Conservation (phyloP, 2,329 filamentous ascomycete genomes). For the Dothistroma pini region DNA sequence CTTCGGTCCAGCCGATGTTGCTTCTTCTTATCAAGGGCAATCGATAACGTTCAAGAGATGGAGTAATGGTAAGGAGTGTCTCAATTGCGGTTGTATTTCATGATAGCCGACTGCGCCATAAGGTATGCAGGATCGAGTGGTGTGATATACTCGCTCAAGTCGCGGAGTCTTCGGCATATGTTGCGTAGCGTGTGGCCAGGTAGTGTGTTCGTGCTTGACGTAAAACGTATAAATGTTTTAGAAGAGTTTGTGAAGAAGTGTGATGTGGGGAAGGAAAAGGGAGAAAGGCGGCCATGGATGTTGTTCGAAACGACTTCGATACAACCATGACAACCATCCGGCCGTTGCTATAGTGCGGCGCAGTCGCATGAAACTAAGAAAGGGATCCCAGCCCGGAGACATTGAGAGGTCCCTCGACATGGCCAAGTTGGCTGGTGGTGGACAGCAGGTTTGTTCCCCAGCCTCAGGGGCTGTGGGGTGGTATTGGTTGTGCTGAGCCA, state of each 20-base stretch:
- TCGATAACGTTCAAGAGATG: not conserved
- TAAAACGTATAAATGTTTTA: not conserved
- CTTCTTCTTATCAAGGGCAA: not conserved
- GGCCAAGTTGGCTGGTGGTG: not conserved
- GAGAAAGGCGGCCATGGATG: not conserved
- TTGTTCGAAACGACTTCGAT: not conserved
- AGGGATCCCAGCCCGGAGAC: not conserved
- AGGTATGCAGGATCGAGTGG: not conserved
- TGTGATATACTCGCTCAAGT: not conserved
- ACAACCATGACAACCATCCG: not conserved
- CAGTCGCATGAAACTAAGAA: not conserved
- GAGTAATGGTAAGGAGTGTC: not conserved
- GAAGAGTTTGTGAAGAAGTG: constrained; percentile 1
- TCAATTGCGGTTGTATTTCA: not conserved
- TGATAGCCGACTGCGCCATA: not conserved
- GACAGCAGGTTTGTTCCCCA: constrained; percentile 1
- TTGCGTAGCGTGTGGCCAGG: not conserved
- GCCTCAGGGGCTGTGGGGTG: not conserved
- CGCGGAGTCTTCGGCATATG: not conserved
- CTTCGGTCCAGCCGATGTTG: not conserved
- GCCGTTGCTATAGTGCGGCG: constrained; percentile 2
- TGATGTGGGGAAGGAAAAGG: not conserved
- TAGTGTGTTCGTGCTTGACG: not conserved
- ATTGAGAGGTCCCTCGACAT: not conserved
- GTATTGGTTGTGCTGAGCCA: not conserved